Conservation (phyloP, 2,329 filamentous ascomycete genomes). For the Trichoderma cornu-damae region DNA sequence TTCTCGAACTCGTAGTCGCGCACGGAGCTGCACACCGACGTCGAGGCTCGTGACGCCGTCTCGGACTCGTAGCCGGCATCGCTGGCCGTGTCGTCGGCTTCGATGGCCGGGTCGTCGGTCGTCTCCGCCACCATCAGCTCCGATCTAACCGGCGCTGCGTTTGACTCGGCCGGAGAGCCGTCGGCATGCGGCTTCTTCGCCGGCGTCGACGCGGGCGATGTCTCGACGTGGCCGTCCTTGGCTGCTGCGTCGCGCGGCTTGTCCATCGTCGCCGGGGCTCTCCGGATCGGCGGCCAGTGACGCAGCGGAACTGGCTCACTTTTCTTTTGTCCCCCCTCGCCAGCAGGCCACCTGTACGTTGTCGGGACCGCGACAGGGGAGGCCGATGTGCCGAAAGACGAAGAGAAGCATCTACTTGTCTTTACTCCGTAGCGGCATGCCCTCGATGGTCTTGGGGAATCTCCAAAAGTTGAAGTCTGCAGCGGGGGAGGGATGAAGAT, state of each 20-base stretch:
- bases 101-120: not conserved
- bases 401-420: not conserved
- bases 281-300: not conserved
- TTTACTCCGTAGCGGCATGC: not conserved
- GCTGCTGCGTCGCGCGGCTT: not conserved
- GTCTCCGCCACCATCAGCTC: not conserved
- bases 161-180: not conserved
- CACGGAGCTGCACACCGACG: conserved; percentile 29
- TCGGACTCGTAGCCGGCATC: conserved; percentile 17
- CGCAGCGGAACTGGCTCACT: not conserved
- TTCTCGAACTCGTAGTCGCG: conserved; percentile 41
- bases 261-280: not conserved
- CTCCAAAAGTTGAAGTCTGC: not conserved
- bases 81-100: conserved; percentile 4
- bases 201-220: not conserved
- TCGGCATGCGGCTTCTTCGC: conserved; percentile 4
- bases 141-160: not conserved
- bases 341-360: not conserved
- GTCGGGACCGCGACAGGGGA: not conserved
- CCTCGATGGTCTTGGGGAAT: not conserved
- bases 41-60: conserved; percentile 18
- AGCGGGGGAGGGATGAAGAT: not conserved
- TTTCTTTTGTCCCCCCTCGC: not conserved
- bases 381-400: not conserved
- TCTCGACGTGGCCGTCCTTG: not conserved